Evolutionary conservation across 2,329 filamentous ascomycete genomes (phyloP).

Genomic region (Pseudogymnoascus sp.): DNA sequence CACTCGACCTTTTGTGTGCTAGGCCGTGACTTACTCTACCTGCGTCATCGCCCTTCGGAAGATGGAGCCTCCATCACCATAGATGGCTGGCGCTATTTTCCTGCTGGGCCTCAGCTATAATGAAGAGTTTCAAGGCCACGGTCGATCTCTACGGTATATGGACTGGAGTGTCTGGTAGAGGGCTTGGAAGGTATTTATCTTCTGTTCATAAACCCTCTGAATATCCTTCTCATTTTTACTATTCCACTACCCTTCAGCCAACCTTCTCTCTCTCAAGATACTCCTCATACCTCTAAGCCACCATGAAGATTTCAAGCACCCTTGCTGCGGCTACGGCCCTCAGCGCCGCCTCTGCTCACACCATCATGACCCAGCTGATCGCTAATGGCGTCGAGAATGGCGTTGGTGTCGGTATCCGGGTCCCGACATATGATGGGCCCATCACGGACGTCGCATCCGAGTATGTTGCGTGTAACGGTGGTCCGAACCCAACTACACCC

Average conservation of each 20-base stretch:
- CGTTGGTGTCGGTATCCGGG: slow-evolving; percentile 42
- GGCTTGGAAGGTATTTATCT: neutral
- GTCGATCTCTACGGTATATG: slow-evolving; percentile 5
- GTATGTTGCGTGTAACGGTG: slow-evolving; percentile 50
- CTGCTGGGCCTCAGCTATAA: neutral
- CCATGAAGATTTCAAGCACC: slow-evolving; percentile 21
- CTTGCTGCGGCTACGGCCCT: slow-evolving; percentile 25
- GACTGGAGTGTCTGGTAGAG: neutral
- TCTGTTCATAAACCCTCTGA: neutral
- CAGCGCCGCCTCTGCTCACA: slow-evolving; percentile 37
- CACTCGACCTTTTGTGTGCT: too few species aligned
- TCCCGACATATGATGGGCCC: slow-evolving; percentile 47
- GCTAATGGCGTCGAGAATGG: slow-evolving; percentile 21
- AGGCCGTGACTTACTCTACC: neutral
- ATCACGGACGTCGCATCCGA: slow-evolving; percentile 48
- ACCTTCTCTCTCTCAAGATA: neutral
- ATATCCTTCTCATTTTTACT: neutral
- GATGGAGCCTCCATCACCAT: neutral
- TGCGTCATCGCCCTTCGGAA: neutral
- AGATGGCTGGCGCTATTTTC: neutral
- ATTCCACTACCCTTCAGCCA: neutral
- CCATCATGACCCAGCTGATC: slow-evolving; percentile 40
- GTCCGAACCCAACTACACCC: slow-evolving; percentile 44
- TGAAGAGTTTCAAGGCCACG: neutral
- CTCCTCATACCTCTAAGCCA: neutral